phyloP scores from a whole-genome alignment of 192 early-diverging fungal species.

The Chytriomyces sp. region DNA sequence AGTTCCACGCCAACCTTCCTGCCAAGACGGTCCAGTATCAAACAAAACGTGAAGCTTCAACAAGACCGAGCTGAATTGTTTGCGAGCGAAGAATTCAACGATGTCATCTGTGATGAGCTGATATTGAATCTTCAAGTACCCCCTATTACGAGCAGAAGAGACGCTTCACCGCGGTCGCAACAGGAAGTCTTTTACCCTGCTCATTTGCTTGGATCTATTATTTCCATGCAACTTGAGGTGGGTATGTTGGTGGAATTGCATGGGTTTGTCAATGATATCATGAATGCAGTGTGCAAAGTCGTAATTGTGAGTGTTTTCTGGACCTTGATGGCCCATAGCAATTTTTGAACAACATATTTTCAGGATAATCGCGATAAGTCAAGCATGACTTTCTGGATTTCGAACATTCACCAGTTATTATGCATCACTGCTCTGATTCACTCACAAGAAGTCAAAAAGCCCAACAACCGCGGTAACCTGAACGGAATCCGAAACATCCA shows the following conservation, averaged over 20 bases:
- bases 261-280: conserved; percentile 6
- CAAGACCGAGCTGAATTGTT: conserved; percentile 9
- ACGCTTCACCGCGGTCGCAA: not conserved
- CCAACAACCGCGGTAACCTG: conserved; percentile 58
- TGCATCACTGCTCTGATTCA: conserved; percentile 65
- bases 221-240: conserved; percentile 24
- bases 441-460: conserved; percentile 40
- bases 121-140: conserved; percentile 74
- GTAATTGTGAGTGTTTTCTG: not conserved
- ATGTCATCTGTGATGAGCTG: conserved; percentile 80
- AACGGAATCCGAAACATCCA: conserved; percentile 79
- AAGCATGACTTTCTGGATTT: conserved; percentile 78
- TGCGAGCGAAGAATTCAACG: conserved; percentile 46
- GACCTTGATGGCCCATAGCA: not conserved
- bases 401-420: conserved; percentile 85
- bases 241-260: conserved; percentile 24
- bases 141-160: conserved; percentile 53
- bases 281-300: conserved; percentile 11
- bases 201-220: not conserved
- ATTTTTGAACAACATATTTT: not conserved
- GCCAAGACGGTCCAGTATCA: not conserved
- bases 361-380: conserved; percentile 2
- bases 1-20: not conserved
- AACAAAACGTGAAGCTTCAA: conserved; percentile 11
- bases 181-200: conserved; percentile 16